phyloP scores from a whole-genome alignment of 2,329 filamentous ascomycete species.

The Zarea fungicola region DNA sequence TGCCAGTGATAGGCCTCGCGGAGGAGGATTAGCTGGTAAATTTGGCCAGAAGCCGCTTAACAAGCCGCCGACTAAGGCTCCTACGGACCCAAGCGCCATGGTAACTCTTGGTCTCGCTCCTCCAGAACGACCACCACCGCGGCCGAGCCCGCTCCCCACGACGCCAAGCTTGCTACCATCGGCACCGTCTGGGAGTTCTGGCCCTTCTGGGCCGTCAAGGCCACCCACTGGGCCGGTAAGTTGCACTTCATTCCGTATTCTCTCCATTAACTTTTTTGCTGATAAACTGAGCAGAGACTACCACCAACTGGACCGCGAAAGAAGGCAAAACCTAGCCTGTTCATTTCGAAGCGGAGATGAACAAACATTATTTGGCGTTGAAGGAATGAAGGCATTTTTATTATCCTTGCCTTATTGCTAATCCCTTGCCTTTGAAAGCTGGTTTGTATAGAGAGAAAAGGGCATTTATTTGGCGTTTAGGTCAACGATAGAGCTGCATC shows the following conservation, averaged over 20 bases:
- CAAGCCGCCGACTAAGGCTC: conserved; percentile 22
- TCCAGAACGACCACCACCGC: conserved; percentile 36
- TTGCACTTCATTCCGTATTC: neutral
- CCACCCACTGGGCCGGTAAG: conserved; percentile 18
- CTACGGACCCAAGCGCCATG: conserved; percentile 49
- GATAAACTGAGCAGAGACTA: conserved; percentile 18
- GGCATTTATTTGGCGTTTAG: no score
- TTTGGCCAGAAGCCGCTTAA: conserved; percentile 29
- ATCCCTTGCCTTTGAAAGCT: no score
- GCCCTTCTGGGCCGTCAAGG: conserved; percentile 19
- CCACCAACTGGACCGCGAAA: conserved; percentile 28
- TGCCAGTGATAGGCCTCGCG: conserved; percentile 25
- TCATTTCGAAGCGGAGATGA: conserved; percentile 36
- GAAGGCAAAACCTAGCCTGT: conserved; percentile 38
- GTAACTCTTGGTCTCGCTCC: conserved; percentile 44
- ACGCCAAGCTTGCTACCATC: conserved; percentile 5
- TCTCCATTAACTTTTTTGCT: neutral
- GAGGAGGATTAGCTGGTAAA: conserved; percentile 30
- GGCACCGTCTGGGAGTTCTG: conserved; percentile 14
- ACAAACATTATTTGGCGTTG: neutral
- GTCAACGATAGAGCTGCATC: no score
- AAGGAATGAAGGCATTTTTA: neutral
- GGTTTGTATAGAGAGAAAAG: no score
- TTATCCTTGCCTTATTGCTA: neutral
- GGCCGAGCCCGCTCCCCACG: conserved; percentile 14